Conservation (phyloP, 176 grass and related monocot species). For the Phragmites australis region DNA sequence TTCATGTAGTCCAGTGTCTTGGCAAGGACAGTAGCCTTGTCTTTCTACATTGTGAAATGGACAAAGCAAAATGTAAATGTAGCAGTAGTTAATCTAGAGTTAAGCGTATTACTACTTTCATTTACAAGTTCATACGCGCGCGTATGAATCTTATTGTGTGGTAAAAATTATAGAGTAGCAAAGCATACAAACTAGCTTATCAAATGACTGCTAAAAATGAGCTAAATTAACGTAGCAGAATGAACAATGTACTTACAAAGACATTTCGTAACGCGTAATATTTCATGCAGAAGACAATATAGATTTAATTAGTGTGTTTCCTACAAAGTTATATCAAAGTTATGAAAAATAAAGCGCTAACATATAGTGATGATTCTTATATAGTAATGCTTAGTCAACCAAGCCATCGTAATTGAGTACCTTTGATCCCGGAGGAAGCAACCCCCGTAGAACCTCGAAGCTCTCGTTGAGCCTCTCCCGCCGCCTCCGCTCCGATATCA, state of each 20-base stretch:
- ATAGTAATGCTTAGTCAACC: neutral
- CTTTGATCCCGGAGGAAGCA: slow-evolving; percentile 69
- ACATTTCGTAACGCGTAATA: neutral
- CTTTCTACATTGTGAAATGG: slow-evolving; percentile 49
- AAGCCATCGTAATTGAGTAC: slow-evolving; percentile 17
- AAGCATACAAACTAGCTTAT: no score
- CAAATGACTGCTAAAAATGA: no score
- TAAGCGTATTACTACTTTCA: neutral
- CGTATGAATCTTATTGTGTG: no score
- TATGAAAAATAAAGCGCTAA: neutral
- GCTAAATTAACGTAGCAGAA: no score
- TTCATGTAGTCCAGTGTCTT: slow-evolving; percentile 69
- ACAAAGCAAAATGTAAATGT: neutral
- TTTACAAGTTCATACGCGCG: no score
- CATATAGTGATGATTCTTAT: neutral
- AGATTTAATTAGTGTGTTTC: neutral
- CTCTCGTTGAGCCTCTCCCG: slow-evolving; percentile 78
- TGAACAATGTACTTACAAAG: neutral
- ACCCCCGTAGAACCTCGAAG: slow-evolving; percentile 53
- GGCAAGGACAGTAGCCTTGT: slow-evolving; percentile 71
- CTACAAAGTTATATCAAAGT: neutral
- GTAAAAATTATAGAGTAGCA: no score
- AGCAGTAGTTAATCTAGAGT: neutral
- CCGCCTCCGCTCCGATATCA: slow-evolving; percentile 69
- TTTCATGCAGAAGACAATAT: neutral